Percentiles rank a stretch among this genome's conserved stretches.
These are phyloP conservation scores for Neofusicoccum laricinum DNA, from an alignment of 2,329 filamentous ascomycete species.

Conservation along the genomic window DNA sequence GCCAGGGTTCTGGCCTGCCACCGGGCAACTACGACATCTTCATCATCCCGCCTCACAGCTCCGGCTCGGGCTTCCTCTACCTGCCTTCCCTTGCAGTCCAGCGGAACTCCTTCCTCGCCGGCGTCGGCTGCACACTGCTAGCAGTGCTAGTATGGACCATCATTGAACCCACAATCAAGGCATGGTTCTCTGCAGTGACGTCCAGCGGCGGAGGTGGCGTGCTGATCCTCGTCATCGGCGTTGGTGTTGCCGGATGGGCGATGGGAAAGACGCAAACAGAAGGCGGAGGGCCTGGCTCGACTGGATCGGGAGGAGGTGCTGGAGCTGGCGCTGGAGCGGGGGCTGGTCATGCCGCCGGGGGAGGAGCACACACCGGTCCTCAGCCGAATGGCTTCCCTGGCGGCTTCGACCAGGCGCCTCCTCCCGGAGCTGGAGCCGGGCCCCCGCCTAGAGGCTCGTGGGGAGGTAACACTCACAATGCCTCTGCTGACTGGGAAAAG, in stretches of 20 bases:
- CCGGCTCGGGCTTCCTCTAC: constrained; percentile 87
- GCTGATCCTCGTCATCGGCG: constrained; percentile 66
- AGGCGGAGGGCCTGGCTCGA: constrained; percentile 34
- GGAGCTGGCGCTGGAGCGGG: constrained; percentile 28
- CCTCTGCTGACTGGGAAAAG: constrained; percentile 59
- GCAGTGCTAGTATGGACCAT: constrained; percentile 70
- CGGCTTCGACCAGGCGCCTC: constrained; percentile 16
- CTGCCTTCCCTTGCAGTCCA: constrained; percentile 85
- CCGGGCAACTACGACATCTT: constrained; percentile 96
- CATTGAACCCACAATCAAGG: constrained; percentile 68
- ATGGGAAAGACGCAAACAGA: constrained; percentile 63
- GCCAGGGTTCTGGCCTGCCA: constrained; percentile 61
- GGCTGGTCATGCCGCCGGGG: constrained; percentile 20
- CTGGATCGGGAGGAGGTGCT: constrained; percentile 21
- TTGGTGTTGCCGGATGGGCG: constrained; percentile 82
- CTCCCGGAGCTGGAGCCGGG: constrained; percentile 18
- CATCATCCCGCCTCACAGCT: constrained; percentile 87
- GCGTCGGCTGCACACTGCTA: constrained; percentile 73
- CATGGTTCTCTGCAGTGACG: constrained; percentile 70
- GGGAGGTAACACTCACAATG: constrained; percentile 20
- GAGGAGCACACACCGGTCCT: constrained; percentile 28
- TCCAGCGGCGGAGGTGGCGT: constrained; percentile 68
- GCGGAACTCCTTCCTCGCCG: constrained; percentile 86
- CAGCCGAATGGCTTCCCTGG: constrained; percentile 33
- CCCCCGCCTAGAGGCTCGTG: constrained; percentile 26